Base-by-base conservation (phyloP, 2,329 filamentous ascomycete genomes). In the Aureobasidium melanogenum region DNA sequence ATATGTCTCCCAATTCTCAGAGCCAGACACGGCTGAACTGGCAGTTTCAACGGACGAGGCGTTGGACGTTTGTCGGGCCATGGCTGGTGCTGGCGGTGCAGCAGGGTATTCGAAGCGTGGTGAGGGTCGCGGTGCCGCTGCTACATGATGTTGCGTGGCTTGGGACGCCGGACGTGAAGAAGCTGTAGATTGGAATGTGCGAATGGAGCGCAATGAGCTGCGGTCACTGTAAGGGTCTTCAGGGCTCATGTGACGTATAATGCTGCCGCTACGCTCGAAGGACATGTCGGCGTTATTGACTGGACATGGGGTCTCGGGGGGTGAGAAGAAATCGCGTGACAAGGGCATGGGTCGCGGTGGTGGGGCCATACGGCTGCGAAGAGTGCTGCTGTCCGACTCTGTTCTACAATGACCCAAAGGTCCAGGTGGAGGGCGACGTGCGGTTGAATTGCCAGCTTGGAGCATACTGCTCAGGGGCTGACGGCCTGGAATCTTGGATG, bases 1-100 rank as follows among this genome's bases (percentile, higher is more conserved):
- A 69, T 94, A 97, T 10, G 92, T 96, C 75, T 97, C 93, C 93
- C 93, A 97, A 73, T 97, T 97, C 75, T 97, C 93, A 3, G 67
- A 48, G 64, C 66, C 51, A 69, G 72, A 26, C 67, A 66, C 14
- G 62, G 65, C 19, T 70, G 67, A 66, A 69, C 67, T 51, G 62
- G 70, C 19, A 68, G 72, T 64, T 68, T 72, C 67, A 39, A 70
- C 63, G 10, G 71, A 73, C 12, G 69, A 72, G 22, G 68, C 71
- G 57, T 72, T 72, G 48, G 67, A 70, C 5, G 66, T 66, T 19
- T 68, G 66, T 19, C 71, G 69, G 2, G 70, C 70, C 24, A 62
- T 60, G 30, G 60, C 26, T 38, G 55, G 14, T 28, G 60, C 48
- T 19, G 69, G 66, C 3, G 71, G 71, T 14, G 70, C 70, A 47